Conservation (phyloP, 1,284 basidiomycete species). For the Heterobasidion annosum region DNA sequence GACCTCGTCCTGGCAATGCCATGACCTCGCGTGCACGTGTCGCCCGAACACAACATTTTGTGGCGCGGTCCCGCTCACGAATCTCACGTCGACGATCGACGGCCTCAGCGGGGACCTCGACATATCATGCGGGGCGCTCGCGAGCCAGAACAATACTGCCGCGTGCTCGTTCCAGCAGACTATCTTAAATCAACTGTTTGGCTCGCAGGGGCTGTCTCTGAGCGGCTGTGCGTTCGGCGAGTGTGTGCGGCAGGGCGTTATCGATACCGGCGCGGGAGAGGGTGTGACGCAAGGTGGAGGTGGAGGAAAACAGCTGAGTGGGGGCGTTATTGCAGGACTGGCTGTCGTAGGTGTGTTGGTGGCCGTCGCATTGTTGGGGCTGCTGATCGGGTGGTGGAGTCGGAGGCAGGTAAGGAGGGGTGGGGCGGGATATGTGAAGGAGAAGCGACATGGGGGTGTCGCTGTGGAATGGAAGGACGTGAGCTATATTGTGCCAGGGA, state of each 20-base stretch:
- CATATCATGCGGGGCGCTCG: conserved; percentile 52
- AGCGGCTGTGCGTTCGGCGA: conserved; percentile 76
- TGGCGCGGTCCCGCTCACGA: conserved; percentile 35
- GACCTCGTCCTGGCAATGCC: conserved; percentile 54
- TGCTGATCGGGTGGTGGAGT: conserved; percentile 50
- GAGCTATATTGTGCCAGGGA: conserved; percentile 47
- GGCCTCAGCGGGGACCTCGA: conserved; percentile 48
- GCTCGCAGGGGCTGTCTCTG: conserved; percentile 59
- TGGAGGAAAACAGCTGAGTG: conserved; percentile 40
- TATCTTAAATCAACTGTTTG: conserved; percentile 61
- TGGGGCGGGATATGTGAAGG: conserved; percentile 23
- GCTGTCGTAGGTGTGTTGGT: conserved; percentile 70
- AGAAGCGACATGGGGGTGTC: conserved; percentile 33
- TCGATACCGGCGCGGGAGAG: conserved; percentile 40
- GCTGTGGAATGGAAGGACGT: conserved; percentile 64
- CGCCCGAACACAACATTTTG: conserved; percentile 66
- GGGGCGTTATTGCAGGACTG: conserved; percentile 82
- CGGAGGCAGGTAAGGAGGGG: conserved; percentile 54
- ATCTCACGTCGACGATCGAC: conserved; percentile 55
- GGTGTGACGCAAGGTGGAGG: conserved; percentile 14
- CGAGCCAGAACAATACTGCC: conserved; percentile 35
- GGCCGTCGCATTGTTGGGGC: conserved; percentile 43
- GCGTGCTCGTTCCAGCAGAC: conserved; percentile 73
- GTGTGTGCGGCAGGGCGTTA: conserved; percentile 72
- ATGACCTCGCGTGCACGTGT: conserved; percentile 68